Percentiles rank a stretch among this genome's conserved stretches.
These are phyloP conservation scores for Theobroma cacao DNA, from an alignment of 345 rosid genomes.

Conservation along the genomic window DNA sequence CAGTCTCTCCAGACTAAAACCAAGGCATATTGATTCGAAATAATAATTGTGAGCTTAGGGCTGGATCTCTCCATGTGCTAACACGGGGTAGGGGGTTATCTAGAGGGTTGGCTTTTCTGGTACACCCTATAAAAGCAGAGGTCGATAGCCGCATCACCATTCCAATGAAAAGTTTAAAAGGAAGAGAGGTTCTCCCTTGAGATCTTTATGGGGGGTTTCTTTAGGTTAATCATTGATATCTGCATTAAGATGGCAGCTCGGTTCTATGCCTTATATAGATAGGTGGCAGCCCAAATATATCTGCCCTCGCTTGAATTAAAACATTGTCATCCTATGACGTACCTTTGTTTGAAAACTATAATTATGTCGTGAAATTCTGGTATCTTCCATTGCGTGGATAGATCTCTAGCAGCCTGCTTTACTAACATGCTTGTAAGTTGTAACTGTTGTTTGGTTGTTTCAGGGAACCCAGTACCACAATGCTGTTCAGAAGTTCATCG, in stretches of 20 bases:
- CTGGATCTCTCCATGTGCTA: neutral
- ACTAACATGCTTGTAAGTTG: neutral
- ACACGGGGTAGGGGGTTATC: neutral
- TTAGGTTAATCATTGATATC: neutral
- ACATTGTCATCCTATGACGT: neutral
- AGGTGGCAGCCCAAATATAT: neutral
- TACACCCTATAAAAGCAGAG: neutral
- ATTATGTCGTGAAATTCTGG: neutral
- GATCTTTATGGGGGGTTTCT: neutral
- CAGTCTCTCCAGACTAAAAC: neutral
- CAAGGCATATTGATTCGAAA: neutral
- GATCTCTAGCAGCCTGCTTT: neutral
- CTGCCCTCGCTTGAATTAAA: neutral
- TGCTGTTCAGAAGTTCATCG: constrained; percentile 82
- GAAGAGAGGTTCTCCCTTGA: neutral
- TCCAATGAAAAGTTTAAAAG: neutral
- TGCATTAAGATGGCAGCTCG: neutral
- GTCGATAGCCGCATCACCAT: neutral
- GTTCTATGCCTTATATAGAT: neutral
- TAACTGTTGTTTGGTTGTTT: neutral
- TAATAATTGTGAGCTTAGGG: neutral
- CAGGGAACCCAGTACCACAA: constrained; percentile 95
- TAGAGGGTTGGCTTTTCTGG: neutral
- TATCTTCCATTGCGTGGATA: no score
- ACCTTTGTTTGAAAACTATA: neutral